Base-by-base conservation (phyloP, 371 early-diverging fungal species). In the Lichtheimia corymbifera region DNA sequence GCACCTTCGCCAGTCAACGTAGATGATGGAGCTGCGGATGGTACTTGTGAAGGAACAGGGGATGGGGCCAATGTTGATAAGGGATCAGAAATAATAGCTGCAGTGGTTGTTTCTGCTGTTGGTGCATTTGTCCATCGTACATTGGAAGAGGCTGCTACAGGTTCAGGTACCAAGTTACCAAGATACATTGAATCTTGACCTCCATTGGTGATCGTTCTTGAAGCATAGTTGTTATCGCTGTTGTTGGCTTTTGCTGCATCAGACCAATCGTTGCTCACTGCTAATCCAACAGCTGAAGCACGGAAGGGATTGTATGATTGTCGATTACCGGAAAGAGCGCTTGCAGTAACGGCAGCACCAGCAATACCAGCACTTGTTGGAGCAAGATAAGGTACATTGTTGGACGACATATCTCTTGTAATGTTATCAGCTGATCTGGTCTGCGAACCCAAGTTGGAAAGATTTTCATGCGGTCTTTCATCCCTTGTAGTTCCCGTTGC, bases 251-350 rank as follows among this genome's bases (percentile, higher is more conserved):
- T 35, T 35, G 6, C 11, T 30, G 28, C 4, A 52, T 55, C 41
- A 13, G 25, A 35, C 24, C 52, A 61, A 18, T 65, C 58, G 28
- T 61, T 53, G 47, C 61, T 68, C 4, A 70, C 61, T 11, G 70
- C 66, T 17, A 70, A n/a, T 28, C 70, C 70, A n/a, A 64, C 51
- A 13, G 54, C 50, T 6, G 72, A 71, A 30, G 63, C 50, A 28
- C 74, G 64, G 57, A 74, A 77, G 3, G 77, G 77, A 50, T 77
- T 77, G 42, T 67, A 70, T 1, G 76, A 65, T 20, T 63, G 58
- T 12, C 64, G 62, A 5, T 40, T 18, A 22, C 53, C 49, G 12
- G 30, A 47, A 40, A 49, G 51, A 17, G 22, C 13, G n/a, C 15
- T 52, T 17, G 44, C n/a, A 20, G 53, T 24, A 12, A 51, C 30